Base-by-base conservation (phyloP, 495 filamentous ascomycete genomes). In the Monascus purpureus region DNA sequence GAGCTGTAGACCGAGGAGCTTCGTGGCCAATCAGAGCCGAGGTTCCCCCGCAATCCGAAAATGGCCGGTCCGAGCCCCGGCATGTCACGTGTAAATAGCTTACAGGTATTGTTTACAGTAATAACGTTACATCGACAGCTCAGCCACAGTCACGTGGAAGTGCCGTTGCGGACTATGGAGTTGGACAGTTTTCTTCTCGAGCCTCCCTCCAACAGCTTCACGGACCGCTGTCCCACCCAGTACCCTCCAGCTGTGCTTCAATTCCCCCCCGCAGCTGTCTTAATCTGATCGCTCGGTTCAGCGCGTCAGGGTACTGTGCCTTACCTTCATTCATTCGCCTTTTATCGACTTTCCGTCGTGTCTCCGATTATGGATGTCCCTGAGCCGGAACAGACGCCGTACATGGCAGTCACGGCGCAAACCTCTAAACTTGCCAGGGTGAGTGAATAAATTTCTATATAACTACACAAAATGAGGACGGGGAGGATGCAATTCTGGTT, bases 381-480 rank as follows among this genome's bases (percentile, higher is more conserved):
- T 35, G 81, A 86, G 64, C 70, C 81, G 29, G 81, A 87, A 22
- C 69, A 77, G 61, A 83, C 77, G 53, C 81, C 82, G 57, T 87
- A 85, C 60, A 79, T 74, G 32, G 80, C 81, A 35, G 77, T 93
- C 51, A 76, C 72, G 46, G 77, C 82, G 52, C 85, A 93, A 38
- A 93, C 84, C 17, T 80, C 80, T 6, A 71, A 65, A 45, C 52
- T 78, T 48, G 58, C 68, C 49, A 65, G 79, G 51, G 81, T 86
- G 47, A 56, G 76, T 65, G 31, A 28, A 16, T 16, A 15, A 28
- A 28, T 16, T 24, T 42, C 40, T 40, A n/a, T n/a, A n/a, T n/a
- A n/a, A n/a, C n/a, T n/a, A n/a, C n/a, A n/a, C n/a, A n/a, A n/a
- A 43, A 28, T 22, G 25, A 17, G 11, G 29, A 18, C 28, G n/a